A percentile compares a stretch with the other conserved stretches of the same genome.
phyloP scores from a whole-genome alignment of 495 filamentous ascomycete genomes.

The Talaromyces trachyspermus region DNA sequence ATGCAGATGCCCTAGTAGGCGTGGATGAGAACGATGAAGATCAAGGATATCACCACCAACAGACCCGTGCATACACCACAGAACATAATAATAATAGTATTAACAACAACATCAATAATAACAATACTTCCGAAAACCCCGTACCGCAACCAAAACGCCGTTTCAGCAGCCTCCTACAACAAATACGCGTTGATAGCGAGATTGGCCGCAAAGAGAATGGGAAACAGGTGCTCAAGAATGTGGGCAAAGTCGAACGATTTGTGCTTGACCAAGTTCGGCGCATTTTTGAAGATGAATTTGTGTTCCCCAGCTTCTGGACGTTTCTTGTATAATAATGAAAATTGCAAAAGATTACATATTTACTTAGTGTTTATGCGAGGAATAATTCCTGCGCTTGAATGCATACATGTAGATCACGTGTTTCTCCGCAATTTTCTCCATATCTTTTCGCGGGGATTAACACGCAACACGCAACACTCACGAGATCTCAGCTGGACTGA shows the following conservation, averaged over 20 bases:
- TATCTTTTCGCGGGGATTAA: too few species aligned
- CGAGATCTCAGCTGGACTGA: too few species aligned
- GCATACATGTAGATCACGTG: not conserved
- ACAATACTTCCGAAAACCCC: constrained; percentile 10
- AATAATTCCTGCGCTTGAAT: not conserved
- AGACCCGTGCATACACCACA: not conserved
- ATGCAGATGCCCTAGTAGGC: constrained; percentile 61
- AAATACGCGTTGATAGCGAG: constrained; percentile 94
- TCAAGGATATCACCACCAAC: constrained; percentile 8
- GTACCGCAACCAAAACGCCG: constrained; percentile 27
- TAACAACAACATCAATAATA: constrained; percentile 15
- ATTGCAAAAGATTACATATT: too few species aligned
- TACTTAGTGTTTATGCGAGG: not conserved
- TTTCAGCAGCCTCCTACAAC: constrained; percentile 67
- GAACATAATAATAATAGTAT: constrained; percentile 14
- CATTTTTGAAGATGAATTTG: constrained; percentile 97
- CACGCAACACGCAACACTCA: too few species aligned
- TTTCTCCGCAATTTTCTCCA: too few species aligned
- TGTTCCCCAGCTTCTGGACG: constrained; percentile 97
- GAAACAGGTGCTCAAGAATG: constrained; percentile 93
- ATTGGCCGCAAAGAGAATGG: constrained; percentile 86
- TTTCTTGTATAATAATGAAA: constrained; percentile 51
- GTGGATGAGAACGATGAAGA: constrained; percentile 39
- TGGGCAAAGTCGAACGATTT: constrained; percentile 96
- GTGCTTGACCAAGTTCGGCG: constrained; percentile 92